Percentiles rank a stretch among this genome's conserved stretches.
Evolutionary conservation across 2,329 filamentous ascomycete species (phyloP).

Genomic region (Botryotinia globosa): DNA sequence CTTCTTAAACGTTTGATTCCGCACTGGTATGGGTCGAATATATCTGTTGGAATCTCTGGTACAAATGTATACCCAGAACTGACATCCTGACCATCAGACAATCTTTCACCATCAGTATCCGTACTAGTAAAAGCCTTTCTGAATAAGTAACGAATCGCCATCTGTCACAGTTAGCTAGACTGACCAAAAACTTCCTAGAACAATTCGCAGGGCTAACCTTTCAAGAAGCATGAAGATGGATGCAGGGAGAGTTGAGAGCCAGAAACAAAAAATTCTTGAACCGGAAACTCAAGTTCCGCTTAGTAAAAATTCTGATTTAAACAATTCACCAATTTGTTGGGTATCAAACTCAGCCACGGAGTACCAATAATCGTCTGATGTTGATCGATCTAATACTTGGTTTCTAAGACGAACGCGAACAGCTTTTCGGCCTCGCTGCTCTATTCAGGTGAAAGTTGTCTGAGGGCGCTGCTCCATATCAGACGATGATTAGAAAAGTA

Average conservation of each 20-base stretch:
- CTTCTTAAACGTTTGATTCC: not conserved
- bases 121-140: not conserved
- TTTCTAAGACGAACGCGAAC: not conserved
- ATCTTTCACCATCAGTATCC: not conserved
- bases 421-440: rapidly evolving
- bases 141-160: not conserved
- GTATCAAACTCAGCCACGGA: not conserved
- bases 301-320: not conserved
- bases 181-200: rapidly evolving
- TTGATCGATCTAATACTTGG: no score
- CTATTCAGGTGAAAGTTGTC: no score
- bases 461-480: not conserved
- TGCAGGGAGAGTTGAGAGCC: not conserved
- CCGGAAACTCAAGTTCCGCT: not conserved
- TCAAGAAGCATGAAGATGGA: not conserved
- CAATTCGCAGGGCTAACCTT: not conserved
- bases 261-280: not conserved
- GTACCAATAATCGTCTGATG: not conserved
- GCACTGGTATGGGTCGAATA: no score
- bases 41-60: not conserved
- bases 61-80: not conserved
- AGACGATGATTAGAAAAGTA: not conserved
- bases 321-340: not conserved
- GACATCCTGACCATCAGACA: not conserved
- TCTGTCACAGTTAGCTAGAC: not conserved